Base-by-base conservation (phyloP, 2,329 filamentous ascomycete species). In the Tolypocladium guangdongense region DNA sequence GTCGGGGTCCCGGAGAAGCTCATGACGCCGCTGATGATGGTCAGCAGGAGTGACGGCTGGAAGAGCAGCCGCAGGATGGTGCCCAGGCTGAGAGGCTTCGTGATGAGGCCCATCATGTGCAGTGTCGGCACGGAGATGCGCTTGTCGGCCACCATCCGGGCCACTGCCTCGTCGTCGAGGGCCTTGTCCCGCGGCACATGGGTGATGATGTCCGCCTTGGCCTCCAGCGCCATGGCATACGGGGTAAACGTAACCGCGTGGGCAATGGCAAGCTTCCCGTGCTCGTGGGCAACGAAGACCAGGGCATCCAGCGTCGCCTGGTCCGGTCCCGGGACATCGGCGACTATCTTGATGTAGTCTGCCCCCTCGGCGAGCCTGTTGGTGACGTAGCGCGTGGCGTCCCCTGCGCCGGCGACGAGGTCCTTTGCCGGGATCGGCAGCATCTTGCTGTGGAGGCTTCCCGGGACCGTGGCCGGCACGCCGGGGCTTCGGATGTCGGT, bases 261-360 rank as follows among this genome's bases (percentile, higher is more conserved):
- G 3, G 60, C 62, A 10, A 66, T 52, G 12, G 59, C 58, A 51
- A 60, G 55, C 49, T 60, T 64, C 8, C 56, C 58, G 4, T 59
- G 56, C 30, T 55, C 55, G 47, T 58, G 58, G 0, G 63, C 60
- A 36, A 62, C 55, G 4, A 54, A 55, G 43, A 59, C 60, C 1
- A 68, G 55, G 36, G 52, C 54, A 16, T 62, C 53, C 6, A 66
- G 54, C 10, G 61, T 55, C 10, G 58, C 58, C 32, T 66, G 62
- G 20, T 56, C 52, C 8, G 61, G 55, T 2, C 62, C 62, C 2
- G 62, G 56, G 11, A 30, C 27, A 53, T 65, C 46, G 18, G 46
- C 30, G 46, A 49, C 59, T 12, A 64, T 55, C 55, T 63, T 67
- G 57, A 65, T 54, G 49, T 63, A 64, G 51, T 67, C 62, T n/a